Evolutionary conservation across 108 stramenopile genomes (phyloP), one percentile per base, ranked within the genome.

Genomic region (Cyclotella kingstonii): DNA sequence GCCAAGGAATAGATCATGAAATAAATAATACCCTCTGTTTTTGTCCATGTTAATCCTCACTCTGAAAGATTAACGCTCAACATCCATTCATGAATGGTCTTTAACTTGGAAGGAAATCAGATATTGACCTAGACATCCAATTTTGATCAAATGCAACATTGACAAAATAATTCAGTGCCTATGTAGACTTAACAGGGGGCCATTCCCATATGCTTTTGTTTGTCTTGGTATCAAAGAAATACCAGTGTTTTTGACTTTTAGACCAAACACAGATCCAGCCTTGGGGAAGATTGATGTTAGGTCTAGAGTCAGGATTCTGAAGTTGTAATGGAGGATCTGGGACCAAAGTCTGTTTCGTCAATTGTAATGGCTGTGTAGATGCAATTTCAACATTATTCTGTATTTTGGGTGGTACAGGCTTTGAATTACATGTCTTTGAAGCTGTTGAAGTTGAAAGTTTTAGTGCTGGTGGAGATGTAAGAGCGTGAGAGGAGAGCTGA

Each of bases 201-300:
- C 56, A 57, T 42, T 85, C 78, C 85, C 88, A 89, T 0, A 89
- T 81, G 54, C 79, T 81, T 42, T 73, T 80, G 54, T 90, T 90
- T 14, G 73, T 85, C 27, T 67, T 86, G 2, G 77, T 85, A 56
- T 83, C 59, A 47, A 86, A 90, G 60, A 85, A 90, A 55, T 90
- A 90, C 89, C 89, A 90, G 8, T 84, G 61, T 67, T 86, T 79
- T 47, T 90, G 85, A 54, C 78, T 78, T 51, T 86, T 90, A 2
- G 83, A 84, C 85, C 85, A 89, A 6, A 82, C 78, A 45, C 74
- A 83, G 62, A 87, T 85, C 89, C 89, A 90, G 3, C 81, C 84
- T 19, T 77, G 66, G 23, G 86, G 89, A 28, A 90, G 64, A 21
- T 83, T 48, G 12, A 90, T 75, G 1, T 79, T 65, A 4, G 89